Conservation (phyloP, 169 alveolate species). For the Theileria annulata region DNA sequence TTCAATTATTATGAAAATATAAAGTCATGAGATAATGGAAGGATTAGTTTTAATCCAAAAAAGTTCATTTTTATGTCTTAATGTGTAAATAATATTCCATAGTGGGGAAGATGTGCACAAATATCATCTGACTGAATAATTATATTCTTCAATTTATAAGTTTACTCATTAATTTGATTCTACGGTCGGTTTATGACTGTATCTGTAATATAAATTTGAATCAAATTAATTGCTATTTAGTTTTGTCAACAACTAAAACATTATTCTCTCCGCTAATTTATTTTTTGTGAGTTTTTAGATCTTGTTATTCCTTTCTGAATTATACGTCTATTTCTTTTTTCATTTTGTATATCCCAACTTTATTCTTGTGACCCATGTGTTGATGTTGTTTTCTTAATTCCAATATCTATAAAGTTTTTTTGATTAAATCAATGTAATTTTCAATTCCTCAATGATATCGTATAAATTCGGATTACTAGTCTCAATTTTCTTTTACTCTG, state of each 20-base stretch:
- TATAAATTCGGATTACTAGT: constrained; percentile 4
- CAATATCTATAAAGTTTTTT: not conserved
- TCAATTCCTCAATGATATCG: not conserved
- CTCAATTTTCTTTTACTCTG: not conserved
- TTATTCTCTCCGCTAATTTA: not conserved
- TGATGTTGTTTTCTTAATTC: not conserved
- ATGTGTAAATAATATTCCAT: constrained; percentile 9
- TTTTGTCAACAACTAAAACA: not conserved
- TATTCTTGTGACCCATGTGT: not conserved
- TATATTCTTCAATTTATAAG: no score
- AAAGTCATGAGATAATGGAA: not conserved
- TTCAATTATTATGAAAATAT: no score
- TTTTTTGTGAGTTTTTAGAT: not conserved
- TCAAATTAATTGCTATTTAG: not conserved
- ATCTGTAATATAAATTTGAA: not conserved
- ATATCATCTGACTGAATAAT: not conserved
- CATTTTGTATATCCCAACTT: not conserved
- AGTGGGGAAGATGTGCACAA: constrained; percentile 18
- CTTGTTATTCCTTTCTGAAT: not conserved
- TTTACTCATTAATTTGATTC: not conserved
- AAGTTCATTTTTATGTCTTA: not conserved
- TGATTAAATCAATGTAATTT: no score
- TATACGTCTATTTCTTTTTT: not conserved
- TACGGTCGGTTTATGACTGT: constrained; percentile 5
- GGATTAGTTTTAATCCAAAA: not conserved